Evolutionary conservation across 179 eudicot species (phyloP).

Genomic region (Beta macrorhiza): DNA sequence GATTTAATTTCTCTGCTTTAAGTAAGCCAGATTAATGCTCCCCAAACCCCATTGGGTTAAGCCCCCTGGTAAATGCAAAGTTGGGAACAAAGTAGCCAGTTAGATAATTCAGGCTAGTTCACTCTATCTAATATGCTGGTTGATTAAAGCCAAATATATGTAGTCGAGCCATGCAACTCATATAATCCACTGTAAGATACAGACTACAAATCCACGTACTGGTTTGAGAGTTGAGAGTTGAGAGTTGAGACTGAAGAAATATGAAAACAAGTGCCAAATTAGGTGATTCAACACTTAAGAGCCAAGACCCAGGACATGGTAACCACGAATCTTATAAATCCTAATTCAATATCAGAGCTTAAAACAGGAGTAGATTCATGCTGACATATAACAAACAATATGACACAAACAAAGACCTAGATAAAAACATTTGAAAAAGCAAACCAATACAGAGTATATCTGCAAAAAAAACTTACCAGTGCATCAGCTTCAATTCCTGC

Average conservation of each 20-base stretch:
- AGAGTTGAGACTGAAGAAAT: background rate
- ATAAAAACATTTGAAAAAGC: background rate
- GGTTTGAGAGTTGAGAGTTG: background rate
- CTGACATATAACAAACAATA: background rate
- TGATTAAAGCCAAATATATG: background rate
- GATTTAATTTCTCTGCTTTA: too few relatives aligned
- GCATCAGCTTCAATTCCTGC: conserved; percentile 98
- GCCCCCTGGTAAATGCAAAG: too few relatives aligned
- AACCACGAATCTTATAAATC: background rate
- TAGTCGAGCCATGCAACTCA: too few relatives aligned
- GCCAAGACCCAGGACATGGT: background rate
- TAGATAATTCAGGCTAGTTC: too few relatives aligned
- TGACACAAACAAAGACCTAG: background rate
- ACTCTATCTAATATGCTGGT: background rate
- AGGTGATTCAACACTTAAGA: background rate
- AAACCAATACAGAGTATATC: background rate
- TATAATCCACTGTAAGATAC: background rate
- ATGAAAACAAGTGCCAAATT: background rate
- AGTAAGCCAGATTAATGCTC: too few relatives aligned
- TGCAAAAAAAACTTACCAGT: conserved; percentile 52
- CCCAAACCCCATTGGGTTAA: too few relatives aligned
- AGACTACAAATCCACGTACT: background rate
- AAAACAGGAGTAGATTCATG: background rate
- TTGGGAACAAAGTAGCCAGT: too few relatives aligned
- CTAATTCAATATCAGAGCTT: background rate